Base-by-base conservation (phyloP, 192 early-diverging fungal species). In the Backusella sp. region DNA sequence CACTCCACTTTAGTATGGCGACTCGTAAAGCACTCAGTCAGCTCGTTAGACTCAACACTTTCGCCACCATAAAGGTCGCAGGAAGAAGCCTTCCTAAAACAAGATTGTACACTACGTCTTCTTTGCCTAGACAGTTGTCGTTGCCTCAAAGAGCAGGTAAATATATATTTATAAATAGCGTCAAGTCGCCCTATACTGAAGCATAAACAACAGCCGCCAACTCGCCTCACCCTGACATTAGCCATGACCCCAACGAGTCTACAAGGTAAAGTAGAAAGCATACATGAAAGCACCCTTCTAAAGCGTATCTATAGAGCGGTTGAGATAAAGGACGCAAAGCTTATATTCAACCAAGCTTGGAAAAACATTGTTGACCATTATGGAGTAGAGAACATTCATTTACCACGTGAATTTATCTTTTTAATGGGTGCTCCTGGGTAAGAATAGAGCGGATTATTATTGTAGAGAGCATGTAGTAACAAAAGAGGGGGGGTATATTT, bases 341-440 rank as follows among this genome's bases (percentile, higher is more conserved):
- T 89, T 4, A 89, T 89, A 52, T 89, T 89, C 62, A 89, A 89
- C 28, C 88, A 89, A 49, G 85, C 88, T 1, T 89, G 86, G 83
- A 89, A 86, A 56, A 86, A 89, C 52, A 83, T 89, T 66, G 86
- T 87, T 42, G 88, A 87, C 19, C 76, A 75, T 28, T 79, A 84
- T 74, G 88, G 88, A 28, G 70, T 83, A 28, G 83, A 86, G 42
- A 87, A 89, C 44, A 80, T 89, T 76, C 79, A 79, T 52, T 53
- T 89, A 34, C 88, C 88, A 21, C 83, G 85, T 32, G 88, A 89
- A 73, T 84, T 89, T 70, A 89, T 87, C 34, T 89, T 85, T 73
- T 73, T 89, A 15, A 89, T 89, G 88, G 88, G 88, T 9, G 88
- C 88, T 12, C 88, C 88, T 21, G 88, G 80, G 80, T 81, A 77